phyloP scores from a whole-genome alignment of 768 basidiomycete species.

The Sistotremastrum suecicum region DNA sequence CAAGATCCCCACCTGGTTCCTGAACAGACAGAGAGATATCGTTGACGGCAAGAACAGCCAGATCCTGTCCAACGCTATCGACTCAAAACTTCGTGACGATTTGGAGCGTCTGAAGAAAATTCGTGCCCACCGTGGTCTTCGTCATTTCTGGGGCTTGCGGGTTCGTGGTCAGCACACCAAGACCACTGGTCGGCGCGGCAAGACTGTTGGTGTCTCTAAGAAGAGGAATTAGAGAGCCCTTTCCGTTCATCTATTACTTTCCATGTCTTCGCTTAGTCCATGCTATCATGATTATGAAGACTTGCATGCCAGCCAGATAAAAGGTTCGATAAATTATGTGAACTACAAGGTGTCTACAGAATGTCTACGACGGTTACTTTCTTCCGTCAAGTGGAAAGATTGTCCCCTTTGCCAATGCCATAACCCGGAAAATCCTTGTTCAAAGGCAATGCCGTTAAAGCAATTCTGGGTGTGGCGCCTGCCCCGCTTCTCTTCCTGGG shows the following conservation, averaged over 20 bases:
- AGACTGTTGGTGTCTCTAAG: conserved; percentile 95
- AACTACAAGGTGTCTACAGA: too few relatives aligned
- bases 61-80: conserved; percentile 90
- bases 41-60: conserved; percentile 95
- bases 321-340: too few relatives aligned
- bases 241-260: background rate
- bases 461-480: too few relatives aligned
- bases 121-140: conserved; percentile 84
- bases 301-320: too few relatives aligned
- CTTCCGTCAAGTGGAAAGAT: too few relatives aligned
- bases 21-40: conserved; percentile 98
- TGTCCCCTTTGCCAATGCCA: too few relatives aligned
- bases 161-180: conserved; percentile 99
- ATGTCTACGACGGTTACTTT: too few relatives aligned
- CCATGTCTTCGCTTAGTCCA: background rate
- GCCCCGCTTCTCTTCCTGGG: too few relatives aligned
- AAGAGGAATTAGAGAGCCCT: conserved; percentile 42
- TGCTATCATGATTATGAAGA: background rate
- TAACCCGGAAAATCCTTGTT: too few relatives aligned
- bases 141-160: conserved; percentile 89
- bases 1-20: conserved; percentile 99
- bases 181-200: conserved; percentile 93
- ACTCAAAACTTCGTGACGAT: conserved; percentile 97
- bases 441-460: too few relatives aligned
- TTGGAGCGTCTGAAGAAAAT: conserved; percentile 99